Base-by-base conservation (phyloP, 345 rosid genomes). In the Excoecaria cochinchinensis region DNA sequence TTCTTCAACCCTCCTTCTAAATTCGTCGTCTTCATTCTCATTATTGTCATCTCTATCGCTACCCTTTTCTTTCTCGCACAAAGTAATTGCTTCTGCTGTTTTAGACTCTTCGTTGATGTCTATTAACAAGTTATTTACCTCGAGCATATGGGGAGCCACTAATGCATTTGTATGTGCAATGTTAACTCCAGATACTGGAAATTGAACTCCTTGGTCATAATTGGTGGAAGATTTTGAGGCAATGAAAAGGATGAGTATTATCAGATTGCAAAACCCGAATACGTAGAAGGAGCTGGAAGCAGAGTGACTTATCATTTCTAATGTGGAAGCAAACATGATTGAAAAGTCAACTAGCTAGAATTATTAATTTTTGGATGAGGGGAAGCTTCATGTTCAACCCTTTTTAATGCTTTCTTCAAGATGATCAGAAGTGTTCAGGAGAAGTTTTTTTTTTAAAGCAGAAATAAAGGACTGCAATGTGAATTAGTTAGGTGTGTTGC, bases 1-100 rank as follows among this genome's bases (percentile, higher is more conserved):
- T 61, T 88, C 90, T 74, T 90, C 95, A 7, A 81, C 80, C 78
- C 89, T 82, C 82, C 79, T 88, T 72, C 85, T 79, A 69, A 90
- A 78, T 75, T 86, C 85, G 72, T 89, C 83, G 0, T 85, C 75
- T 0, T 71, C 78, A 24, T 77, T 81, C 13, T 80, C 85, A 0
- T 39, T 19, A 0, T 39, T n/a, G 1, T 2, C 19, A 12, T 89
- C 83, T 0, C 84, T 71, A 0, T 69, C 77, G 5, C 51, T 15
- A 0, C 55, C 5, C 38, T 56, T 50, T 13, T 63, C 42, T 16
- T 36, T 24, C 10, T 65, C 59, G 17, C 60, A 15, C 3, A 1
- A 1, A 63, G 39, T 16, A 15, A 38, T 42, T 62, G 38, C 66
- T 21, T 65, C 72, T 19, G 51, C 8, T 21, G 38, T 60, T 50